Conservation (phyloP, 2,329 filamentous ascomycete genomes). For the Beauveria australis region DNA sequence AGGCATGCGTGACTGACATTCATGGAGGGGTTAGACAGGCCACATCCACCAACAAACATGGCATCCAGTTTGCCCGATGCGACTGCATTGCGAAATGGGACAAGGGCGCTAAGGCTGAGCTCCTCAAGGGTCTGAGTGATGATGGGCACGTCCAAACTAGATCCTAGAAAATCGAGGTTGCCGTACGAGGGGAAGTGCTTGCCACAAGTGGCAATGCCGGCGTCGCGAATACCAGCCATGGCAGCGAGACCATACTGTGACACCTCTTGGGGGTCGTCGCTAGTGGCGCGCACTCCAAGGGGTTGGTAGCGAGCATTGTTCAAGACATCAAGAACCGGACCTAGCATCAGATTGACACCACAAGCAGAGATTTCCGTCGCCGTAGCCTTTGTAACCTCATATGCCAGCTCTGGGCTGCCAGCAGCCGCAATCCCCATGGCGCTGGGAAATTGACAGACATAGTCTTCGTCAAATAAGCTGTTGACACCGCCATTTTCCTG, state of each 20-base stretch:
- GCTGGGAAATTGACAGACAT: constrained; percentile 92
- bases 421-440: constrained; percentile 96
- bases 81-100: constrained; percentile 88
- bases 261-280: constrained; percentile 91
- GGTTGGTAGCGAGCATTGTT: constrained; percentile 90
- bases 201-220: constrained; percentile 78
- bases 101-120: constrained; percentile 79
- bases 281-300: constrained; percentile 78
- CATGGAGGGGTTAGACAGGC: constrained; percentile 83
- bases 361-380: constrained; percentile 87
- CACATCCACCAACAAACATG: constrained; percentile 93
- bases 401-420: constrained; percentile 75
- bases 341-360: constrained; percentile 92
- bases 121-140: constrained; percentile 94
- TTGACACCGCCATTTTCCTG: constrained; percentile 98
- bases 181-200: constrained; percentile 97
- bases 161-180: constrained; percentile 87
- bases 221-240: constrained; percentile 88
- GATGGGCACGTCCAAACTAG: constrained; percentile 84
- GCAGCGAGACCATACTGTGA: constrained; percentile 86
- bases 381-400: constrained; percentile 85
- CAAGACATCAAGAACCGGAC: constrained; percentile 85
- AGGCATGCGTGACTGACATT: constrained; percentile 94
- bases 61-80: constrained; percentile 72
- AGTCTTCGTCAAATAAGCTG: constrained; percentile 90